Evolutionary conservation across 2,329 filamentous ascomycete species (phyloP).

Genomic region (Botryotinia narcissicola): DNA sequence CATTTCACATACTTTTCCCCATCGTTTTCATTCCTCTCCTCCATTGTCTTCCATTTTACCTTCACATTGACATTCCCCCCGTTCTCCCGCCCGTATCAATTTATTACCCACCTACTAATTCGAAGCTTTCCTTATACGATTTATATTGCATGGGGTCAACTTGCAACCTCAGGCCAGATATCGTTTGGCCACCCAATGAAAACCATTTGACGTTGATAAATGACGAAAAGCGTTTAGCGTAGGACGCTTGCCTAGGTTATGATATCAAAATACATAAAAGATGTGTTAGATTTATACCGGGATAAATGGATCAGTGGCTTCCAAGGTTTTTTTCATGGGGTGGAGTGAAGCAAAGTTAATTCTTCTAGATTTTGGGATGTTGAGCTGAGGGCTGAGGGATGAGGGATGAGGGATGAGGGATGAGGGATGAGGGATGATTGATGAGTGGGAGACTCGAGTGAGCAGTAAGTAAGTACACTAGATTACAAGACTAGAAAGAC

Average conservation of each 20-base stretch:
- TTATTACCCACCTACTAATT: background rate
- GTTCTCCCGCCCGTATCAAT: background rate
- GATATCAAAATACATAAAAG: background rate
- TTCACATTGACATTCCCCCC: background rate
- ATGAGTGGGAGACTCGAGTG: background rate
- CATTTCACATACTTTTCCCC: background rate
- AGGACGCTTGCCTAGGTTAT: too few species aligned
- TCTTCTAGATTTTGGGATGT: background rate
- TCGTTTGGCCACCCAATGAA: background rate
- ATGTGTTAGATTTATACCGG: background rate
- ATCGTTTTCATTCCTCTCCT: background rate
- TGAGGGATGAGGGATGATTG: background rate
- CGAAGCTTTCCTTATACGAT: conserved; percentile 14
- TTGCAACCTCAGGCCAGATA: background rate
- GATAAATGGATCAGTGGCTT: background rate
- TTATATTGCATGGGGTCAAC: conserved; percentile 19
- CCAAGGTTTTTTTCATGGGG: background rate
- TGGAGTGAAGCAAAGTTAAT: background rate
- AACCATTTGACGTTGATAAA: conserved; percentile 16
- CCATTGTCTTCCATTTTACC: background rate
- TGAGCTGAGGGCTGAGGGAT: too few species aligned
- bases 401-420: background rate
- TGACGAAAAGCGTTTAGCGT: background rate
- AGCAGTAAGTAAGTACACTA: too few species aligned
- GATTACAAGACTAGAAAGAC: too few species aligned